Evolutionary conservation across 257 asterid species (phyloP).

Genomic region (Scutellaria barbata): DNA sequence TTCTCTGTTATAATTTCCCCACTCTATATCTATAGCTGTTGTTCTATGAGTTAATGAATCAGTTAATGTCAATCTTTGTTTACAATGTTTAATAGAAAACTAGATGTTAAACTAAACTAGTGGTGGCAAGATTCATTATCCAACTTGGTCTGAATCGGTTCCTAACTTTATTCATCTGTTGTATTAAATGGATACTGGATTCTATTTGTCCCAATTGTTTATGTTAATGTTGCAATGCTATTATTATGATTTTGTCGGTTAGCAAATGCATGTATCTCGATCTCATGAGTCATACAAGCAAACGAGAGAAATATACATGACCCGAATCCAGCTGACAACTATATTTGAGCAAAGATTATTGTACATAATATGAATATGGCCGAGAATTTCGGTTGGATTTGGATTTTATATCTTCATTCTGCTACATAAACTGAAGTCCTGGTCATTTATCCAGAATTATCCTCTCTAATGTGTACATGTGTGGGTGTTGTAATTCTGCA

Average conservation of each 20-base stretch:
- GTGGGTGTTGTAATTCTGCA: slow-evolving; percentile 15
- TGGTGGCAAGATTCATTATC: background rate
- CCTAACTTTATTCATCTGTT: background rate
- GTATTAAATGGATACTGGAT: slow-evolving; percentile 7
- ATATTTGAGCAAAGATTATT: background rate
- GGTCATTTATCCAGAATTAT: background rate
- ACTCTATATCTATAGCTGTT: background rate
- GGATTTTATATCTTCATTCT: slow-evolving; percentile 11
- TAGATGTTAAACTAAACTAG: slow-evolving; percentile 7
- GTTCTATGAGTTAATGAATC: slow-evolving; percentile 3
- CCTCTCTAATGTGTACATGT: background rate
- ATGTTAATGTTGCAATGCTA: background rate
- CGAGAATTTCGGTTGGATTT: slow-evolving; percentile 1
- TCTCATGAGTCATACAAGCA: background rate
- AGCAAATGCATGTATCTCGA: background rate
- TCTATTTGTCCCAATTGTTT: too few relatives aligned
- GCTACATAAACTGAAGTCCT: slow-evolving; percentile 14
- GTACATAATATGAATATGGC: background rate
- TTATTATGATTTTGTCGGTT: background rate
- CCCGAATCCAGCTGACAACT: background rate
- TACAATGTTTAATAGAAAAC: background rate
- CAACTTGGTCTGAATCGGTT: background rate
- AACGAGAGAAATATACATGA: background rate
- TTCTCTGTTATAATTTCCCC: background rate
- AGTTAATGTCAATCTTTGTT: background rate